A percentile compares a stretch with the other conserved stretches of the same genome.
Conservation (phyloP, 1,139 yeast genomes). For the Sugiyamaella xylanicola region DNA sequence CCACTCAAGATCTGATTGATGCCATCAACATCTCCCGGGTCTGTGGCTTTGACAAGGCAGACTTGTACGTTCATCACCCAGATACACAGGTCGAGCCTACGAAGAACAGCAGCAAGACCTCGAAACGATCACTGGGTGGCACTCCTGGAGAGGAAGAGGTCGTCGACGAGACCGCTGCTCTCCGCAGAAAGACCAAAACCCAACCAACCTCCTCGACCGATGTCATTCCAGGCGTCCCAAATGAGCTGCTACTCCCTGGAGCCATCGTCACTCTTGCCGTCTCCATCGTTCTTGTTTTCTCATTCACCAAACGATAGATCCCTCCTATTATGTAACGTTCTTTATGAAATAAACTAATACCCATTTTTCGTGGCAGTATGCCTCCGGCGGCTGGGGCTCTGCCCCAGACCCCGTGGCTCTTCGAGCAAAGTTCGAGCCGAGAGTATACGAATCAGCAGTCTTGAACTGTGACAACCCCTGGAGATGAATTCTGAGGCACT, state of each 20-base stretch:
- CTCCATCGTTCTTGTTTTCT: slow-evolving; percentile 56
- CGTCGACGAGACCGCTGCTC: slow-evolving; percentile 26
- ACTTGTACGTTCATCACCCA: slow-evolving; percentile 70
- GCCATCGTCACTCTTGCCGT: slow-evolving; percentile 64
- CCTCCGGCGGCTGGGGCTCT: background rate
- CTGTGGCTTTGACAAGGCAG: slow-evolving; percentile 62
- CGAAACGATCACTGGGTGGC: slow-evolving; percentile 13
- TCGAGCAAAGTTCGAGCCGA: background rate
- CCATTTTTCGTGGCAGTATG: background rate
- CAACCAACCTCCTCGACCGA: slow-evolving; percentile 32
- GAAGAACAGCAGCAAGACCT: slow-evolving; percentile 5
- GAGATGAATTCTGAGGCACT: too few relatives aligned
- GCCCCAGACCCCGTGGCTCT: background rate
- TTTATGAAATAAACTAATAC: background rate
- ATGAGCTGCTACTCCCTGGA: slow-evolving; percentile 64
- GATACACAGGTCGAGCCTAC: slow-evolving; percentile 45
- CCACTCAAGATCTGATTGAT: slow-evolving; percentile 71
- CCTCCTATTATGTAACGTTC: background rate
- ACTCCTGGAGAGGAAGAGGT: slow-evolving; percentile 21
- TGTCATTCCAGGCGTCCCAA: slow-evolving; percentile 59
- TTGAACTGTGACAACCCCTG: too few relatives aligned
- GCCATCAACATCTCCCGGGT: slow-evolving; percentile 61
- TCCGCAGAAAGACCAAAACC: slow-evolving; percentile 25
- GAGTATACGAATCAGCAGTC: too few relatives aligned
- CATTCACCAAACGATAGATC: slow-evolving; percentile 36